A percentile compares a stretch with the other conserved stretches of the same genome.
Conservation (phyloP, 805 yeast genomes). For the Saccharomycopsis babjevae region DNA sequence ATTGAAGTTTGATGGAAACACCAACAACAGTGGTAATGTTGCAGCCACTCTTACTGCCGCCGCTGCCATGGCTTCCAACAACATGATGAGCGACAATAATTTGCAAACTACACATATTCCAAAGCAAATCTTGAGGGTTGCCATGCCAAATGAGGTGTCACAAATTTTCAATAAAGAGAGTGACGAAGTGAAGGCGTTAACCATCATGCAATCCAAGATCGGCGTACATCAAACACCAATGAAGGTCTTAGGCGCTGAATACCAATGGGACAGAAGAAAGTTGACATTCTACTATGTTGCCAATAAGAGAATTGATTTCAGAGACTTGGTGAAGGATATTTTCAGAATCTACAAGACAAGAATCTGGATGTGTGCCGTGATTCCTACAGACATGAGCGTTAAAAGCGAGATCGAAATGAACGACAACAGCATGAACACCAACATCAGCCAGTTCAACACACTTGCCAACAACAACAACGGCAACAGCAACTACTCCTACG, state of each 20-base stretch:
- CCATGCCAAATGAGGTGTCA: constrained; percentile 49
- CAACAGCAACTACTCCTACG: neutral
- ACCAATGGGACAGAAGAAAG: constrained; percentile 77
- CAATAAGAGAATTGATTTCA: constrained; percentile 59
- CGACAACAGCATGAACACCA: constrained; percentile 10
- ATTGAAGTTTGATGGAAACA: constrained; percentile 24
- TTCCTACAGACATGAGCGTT: constrained; percentile 13
- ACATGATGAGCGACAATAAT: constrained; percentile 7
- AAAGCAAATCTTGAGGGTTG: constrained; percentile 54
- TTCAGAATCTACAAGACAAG: constrained; percentile 70
- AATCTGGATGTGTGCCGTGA: constrained; percentile 81
- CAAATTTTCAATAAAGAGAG: constrained; percentile 47
- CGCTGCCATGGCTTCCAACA: constrained; percentile 9
- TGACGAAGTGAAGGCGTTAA: constrained; percentile 63
- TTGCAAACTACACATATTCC: constrained; percentile 51
- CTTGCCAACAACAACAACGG: constrained; percentile 3
- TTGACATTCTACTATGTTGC: constrained; percentile 64
- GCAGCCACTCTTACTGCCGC: neutral
- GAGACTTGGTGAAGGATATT: constrained; percentile 66
- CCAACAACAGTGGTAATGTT: constrained; percentile 20
- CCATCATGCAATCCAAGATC: constrained; percentile 49
- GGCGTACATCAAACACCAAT: constrained; percentile 40
- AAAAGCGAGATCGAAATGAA: constrained; percentile 14
- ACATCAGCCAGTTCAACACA: neutral
- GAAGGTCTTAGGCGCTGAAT: constrained; percentile 69